Percentiles rank a stretch among this genome's conserved stretches.
These are phyloP conservation scores for Eutrema salsugineum DNA, from an alignment of 441 rosid species.

Conservation along the genomic window DNA sequence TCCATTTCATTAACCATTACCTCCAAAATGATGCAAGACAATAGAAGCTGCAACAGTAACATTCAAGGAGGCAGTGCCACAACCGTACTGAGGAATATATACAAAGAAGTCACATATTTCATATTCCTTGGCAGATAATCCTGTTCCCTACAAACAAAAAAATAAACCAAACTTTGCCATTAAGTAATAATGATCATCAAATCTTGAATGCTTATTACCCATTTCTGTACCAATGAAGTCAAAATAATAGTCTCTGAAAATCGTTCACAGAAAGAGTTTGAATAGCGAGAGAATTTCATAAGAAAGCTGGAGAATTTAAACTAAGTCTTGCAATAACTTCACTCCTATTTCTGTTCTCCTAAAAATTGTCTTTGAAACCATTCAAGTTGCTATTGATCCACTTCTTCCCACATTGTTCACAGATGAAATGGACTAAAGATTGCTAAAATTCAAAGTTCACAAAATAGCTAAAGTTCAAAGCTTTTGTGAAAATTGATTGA, in stretches of 20 bases:
- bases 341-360: not conserved
- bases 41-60: constrained; percentile 96
- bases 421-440: not conserved
- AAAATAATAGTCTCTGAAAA: not conserved
- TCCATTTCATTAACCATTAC: constrained; percentile 27
- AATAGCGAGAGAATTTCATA: no score
- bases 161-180: not conserved
- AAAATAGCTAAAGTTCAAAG: not conserved
- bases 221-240: not conserved
- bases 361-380: not conserved
- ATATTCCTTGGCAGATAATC: constrained; percentile 84
- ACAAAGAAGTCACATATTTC: constrained; percentile 90
- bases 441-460: not conserved
- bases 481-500: not conserved
- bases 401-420: not conserved
- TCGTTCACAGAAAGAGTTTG: no score
- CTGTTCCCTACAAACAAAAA: constrained; percentile 58
- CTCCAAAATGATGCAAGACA: constrained; percentile 92
- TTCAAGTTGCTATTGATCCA: not conserved
- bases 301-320: not conserved
- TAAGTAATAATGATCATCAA: not conserved
- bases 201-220: no score
- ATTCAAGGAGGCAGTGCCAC: constrained; percentile 91
- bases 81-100: constrained; percentile 87
- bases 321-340: not conserved